These are phyloP conservation scores for Colletotrichum scovillei DNA, from an alignment of 2,329 filamentous ascomycete genomes.

Conservation along the genomic window DNA sequence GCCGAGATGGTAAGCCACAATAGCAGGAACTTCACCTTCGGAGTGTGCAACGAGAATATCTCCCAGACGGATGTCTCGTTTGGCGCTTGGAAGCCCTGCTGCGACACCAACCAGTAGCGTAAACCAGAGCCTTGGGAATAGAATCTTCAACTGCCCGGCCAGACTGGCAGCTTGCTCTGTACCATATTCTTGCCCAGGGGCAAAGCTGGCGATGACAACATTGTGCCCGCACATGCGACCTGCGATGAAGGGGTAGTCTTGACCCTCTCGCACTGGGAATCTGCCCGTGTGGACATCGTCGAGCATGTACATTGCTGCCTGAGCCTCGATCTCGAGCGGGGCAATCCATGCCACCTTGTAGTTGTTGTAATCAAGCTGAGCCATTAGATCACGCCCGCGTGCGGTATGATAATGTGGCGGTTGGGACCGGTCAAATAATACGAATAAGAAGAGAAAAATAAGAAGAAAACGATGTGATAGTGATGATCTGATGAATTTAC, in stretches of 20 bases:
- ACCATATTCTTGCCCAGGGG: slow-evolving; percentile 48
- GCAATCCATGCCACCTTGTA: slow-evolving; percentile 53
- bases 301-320: slow-evolving; percentile 47
- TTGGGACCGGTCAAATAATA: neutral
- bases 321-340: slow-evolving; percentile 49
- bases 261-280: slow-evolving; percentile 44
- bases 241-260: slow-evolving; percentile 50
- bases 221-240: slow-evolving; percentile 50
- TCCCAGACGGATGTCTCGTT: slow-evolving; percentile 50
- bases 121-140: slow-evolving; percentile 50
- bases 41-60: slow-evolving; percentile 48
- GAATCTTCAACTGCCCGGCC: slow-evolving; percentile 46
- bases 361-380: neutral
- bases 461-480: neutral
- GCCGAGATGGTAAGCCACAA: slow-evolving; percentile 48
- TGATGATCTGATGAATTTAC: neutral
- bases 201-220: slow-evolving; percentile 47
- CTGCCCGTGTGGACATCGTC: slow-evolving; percentile 45
- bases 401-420: neutral
- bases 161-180: slow-evolving; percentile 47
- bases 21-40: slow-evolving; percentile 38
- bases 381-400: neutral
- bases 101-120: slow-evolving; percentile 51
- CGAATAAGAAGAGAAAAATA: neutral
- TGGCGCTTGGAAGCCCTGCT: slow-evolving; percentile 46